These are phyloP conservation scores for Cicer pinnatifidum DNA, from an alignment of 306 rosid genomes.

Conservation along the genomic window DNA sequence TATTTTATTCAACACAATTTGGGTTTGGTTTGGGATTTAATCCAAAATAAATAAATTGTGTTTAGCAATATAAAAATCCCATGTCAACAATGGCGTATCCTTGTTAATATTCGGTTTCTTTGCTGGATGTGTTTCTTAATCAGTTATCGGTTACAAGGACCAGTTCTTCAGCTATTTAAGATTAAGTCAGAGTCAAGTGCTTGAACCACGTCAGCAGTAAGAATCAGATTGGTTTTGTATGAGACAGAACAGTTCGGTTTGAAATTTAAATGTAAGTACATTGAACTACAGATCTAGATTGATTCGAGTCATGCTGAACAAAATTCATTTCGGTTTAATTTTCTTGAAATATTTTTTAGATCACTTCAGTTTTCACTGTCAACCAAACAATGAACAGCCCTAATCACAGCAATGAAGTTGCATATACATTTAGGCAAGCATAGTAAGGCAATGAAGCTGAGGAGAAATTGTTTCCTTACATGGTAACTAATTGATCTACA, in stretches of 20 bases:
- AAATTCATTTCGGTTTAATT: neutral
- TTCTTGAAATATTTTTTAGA: neutral
- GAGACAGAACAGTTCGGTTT: neutral
- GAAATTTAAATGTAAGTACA: neutral
- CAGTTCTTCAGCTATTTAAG: neutral
- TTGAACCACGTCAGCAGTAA: neutral
- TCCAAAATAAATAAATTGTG: neutral
- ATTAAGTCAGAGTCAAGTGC: neutral
- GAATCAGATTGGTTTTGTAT: neutral
- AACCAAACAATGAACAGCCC: neutral
- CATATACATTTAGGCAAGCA: constrained; percentile 39
- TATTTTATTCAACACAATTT: neutral
- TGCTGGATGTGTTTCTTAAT: neutral
- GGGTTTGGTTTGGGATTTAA: neutral
- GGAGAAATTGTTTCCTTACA: constrained; percentile 61
- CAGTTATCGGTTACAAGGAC: neutral
- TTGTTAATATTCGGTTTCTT: neutral
- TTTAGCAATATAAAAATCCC: neutral
- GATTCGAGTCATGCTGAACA: too few species aligned
- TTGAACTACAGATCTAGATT: neutral
- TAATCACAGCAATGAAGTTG: constrained; percentile 32
- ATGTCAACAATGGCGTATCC: neutral
- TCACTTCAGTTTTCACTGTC: neutral
- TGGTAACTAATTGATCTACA: constrained; percentile 89
- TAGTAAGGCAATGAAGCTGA: constrained; percentile 44